A percentile compares a stretch with the other conserved stretches of the same genome.
Evolutionary conservation across 2,329 filamentous ascomycete genomes (phyloP).

Genomic region (Xylaria sp.): DNA sequence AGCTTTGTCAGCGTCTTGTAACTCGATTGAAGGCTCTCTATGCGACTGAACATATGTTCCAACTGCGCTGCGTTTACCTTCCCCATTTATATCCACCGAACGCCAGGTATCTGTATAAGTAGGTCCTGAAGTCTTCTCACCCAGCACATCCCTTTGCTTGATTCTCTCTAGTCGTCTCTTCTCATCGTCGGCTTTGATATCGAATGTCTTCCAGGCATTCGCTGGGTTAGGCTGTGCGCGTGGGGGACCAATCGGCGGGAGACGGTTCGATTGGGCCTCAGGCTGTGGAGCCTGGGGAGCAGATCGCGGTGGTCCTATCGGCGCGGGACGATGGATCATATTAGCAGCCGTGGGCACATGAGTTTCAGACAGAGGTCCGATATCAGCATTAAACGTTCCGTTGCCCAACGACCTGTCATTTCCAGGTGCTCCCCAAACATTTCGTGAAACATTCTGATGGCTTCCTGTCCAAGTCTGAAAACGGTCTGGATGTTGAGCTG

Average conservation of each 20-base stretch:
- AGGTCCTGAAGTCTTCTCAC: slow-evolving; percentile 57
- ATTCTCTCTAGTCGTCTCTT: slow-evolving; percentile 53
- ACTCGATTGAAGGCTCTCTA: slow-evolving; percentile 28
- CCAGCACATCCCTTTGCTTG: slow-evolving; percentile 57
- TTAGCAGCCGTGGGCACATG: slow-evolving; percentile 50
- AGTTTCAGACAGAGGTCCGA: slow-evolving; percentile 61
- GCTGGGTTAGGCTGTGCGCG: slow-evolving; percentile 32
- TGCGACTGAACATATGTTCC: slow-evolving; percentile 40
- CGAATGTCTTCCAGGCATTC: slow-evolving; percentile 44
- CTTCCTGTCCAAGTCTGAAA: slow-evolving; percentile 62
- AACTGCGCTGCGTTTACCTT: slow-evolving; percentile 51
- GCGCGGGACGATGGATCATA: slow-evolving; percentile 56
- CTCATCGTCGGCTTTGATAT: slow-evolving; percentile 57
- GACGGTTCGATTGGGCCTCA: slow-evolving; percentile 40
- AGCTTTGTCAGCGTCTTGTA: slow-evolving; percentile 32
- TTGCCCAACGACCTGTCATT: slow-evolving; percentile 79
- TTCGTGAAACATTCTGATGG: slow-evolving; percentile 61
- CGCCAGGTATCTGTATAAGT: slow-evolving; percentile 67
- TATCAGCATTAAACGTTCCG: slow-evolving; percentile 76
- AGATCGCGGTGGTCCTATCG: slow-evolving; percentile 54
- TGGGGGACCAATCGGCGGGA: slow-evolving; percentile 50
- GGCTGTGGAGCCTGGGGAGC: slow-evolving; percentile 39
- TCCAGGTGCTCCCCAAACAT: slow-evolving; percentile 81
- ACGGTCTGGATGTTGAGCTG: slow-evolving; percentile 55
- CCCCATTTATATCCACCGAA: slow-evolving; percentile 52